Evolutionary conservation across 1,284 basidiomycete species (phyloP).

Genomic region (Grifola frondosa): DNA sequence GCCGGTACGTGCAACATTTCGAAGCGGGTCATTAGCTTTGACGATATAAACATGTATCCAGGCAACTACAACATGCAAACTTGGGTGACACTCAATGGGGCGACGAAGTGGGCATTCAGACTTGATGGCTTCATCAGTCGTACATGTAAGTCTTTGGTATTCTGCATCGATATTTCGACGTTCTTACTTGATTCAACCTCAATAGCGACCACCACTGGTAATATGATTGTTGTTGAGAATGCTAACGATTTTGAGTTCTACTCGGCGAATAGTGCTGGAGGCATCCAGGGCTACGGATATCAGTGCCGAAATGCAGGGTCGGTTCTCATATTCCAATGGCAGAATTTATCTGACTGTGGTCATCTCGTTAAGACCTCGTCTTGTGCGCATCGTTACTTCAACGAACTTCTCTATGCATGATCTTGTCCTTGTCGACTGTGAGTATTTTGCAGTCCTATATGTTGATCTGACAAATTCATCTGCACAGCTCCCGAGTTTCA

Average conservation of each 20-base stretch:
- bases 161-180: too few relatives aligned
- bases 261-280: conserved; percentile 36
- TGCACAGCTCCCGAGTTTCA: conserved; percentile 38
- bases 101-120: conserved; percentile 34
- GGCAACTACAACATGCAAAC: conserved; percentile 34
- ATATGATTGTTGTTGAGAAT: conserved; percentile 35
- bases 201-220: conserved; percentile 30
- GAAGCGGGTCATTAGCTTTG: neutral
- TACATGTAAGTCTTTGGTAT: conserved; percentile 16
- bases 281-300: conserved; percentile 35
- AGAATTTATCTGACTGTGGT: neutral
- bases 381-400: conserved; percentile 34
- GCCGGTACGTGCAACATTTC: conserved; percentile 12
- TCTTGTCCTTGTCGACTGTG: conserved; percentile 37
- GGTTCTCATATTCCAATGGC: neutral
- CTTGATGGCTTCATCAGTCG: conserved; percentile 35
- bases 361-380: conserved; percentile 24
- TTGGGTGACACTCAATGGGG: conserved; percentile 31
- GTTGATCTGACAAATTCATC: neutral
- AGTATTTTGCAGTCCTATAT: conserved; percentile 2
- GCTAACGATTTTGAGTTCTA: conserved; percentile 39
- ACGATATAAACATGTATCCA: neutral
- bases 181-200: neutral
- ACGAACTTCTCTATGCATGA: conserved; percentile 38
- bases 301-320: conserved; percentile 36